Base-by-base conservation (phyloP, 306 rosid genomes). In the Gastrolobium bilobum region DNA sequence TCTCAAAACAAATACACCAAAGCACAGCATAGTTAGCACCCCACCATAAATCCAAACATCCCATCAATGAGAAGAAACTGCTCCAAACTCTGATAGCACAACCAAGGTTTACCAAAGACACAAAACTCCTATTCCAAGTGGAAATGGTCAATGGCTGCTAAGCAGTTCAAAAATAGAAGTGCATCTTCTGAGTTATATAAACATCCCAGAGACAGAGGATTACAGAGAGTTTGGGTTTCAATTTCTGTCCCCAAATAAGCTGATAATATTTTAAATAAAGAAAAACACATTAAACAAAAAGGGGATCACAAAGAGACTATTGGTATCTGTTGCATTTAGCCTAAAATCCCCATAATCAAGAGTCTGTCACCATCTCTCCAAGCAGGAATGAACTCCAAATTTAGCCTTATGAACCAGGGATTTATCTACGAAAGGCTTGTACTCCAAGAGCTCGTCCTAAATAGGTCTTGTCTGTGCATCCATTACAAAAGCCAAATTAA, bases 301-400 rank as follows among this genome's bases (percentile, higher is more conserved):
- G 1, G 56, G 29, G 6, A 31, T 31, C 11, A 68, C 30, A 56
- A 7, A 56, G 40, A 20, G 5, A 56, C 30, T 56, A 30, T 40
- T 73, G 52, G 29, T 38, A 62, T 48, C 7, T 10, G 63, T 63
- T 26, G 33, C 62, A 63, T n/a, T 37, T 51, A 63, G 48, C 53
- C 37, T 50, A 14, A 38, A 63, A 37, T 10, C 34, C 31, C 42
- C 35, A 34, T 33, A 76, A 14, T 74, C 15, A 8, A 31, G 43
- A 34, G 20, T 51, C 8, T 47, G 20, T 47, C 38, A 5, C 50
- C 4, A 6, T 7, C 46, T 62, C 46, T 47, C 51, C 56, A 61
- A 62, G 6, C 51, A 62, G 47, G 6, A 61, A 15, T 51, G 31
- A 50, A 60, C 60, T 61, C 62, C 39, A 52, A 71, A 35, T 52